These are phyloP conservation scores for Closterium sp. DNA, from an alignment of 139 green algal genomes.

Conservation along the genomic window DNA sequence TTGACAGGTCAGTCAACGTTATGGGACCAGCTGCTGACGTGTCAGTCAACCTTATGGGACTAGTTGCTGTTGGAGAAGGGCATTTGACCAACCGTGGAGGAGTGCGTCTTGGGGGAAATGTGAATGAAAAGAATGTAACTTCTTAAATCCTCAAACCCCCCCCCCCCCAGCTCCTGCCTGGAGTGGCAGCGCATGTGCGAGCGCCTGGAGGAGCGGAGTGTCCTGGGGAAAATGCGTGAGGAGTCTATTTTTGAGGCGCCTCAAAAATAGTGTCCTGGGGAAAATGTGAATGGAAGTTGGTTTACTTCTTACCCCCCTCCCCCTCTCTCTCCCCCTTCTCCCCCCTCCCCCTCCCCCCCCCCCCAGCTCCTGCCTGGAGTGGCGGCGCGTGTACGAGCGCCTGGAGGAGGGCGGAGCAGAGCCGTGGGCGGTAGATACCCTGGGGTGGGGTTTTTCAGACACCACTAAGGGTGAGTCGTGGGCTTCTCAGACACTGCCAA, in stretches of 20 bases:
- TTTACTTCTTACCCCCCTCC: too few species aligned
- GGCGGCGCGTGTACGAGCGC: constrained; percentile 73
- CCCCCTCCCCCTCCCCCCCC: not conserved
- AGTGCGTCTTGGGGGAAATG: too few species aligned
- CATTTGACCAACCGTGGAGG: too few species aligned
- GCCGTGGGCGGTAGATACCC: constrained; percentile 80
- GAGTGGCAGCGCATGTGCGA: not conserved
- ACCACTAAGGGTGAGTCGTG: constrained; percentile 17
- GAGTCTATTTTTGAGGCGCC: too few species aligned
- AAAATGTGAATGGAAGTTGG: too few species aligned
- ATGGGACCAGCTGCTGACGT: not conserved
- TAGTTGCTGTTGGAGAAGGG: not conserved
- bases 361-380: constrained; percentile 73
- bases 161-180: not conserved
- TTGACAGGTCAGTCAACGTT: constrained; percentile 31
- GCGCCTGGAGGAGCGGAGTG: not conserved
- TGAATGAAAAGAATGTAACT: too few species aligned
- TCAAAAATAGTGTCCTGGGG: not conserved
- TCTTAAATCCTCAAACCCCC: too few species aligned
- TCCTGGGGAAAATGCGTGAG: too few species aligned
- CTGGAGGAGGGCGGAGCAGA: constrained; percentile 60
- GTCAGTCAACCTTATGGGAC: not conserved
- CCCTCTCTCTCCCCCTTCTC: too few species aligned
- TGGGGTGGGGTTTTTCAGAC: constrained; percentile 78
- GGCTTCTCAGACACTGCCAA: constrained; percentile 63